Base-by-base conservation (phyloP, 2,329 filamentous ascomycete genomes). In the Aspergillus cejpii region DNA sequence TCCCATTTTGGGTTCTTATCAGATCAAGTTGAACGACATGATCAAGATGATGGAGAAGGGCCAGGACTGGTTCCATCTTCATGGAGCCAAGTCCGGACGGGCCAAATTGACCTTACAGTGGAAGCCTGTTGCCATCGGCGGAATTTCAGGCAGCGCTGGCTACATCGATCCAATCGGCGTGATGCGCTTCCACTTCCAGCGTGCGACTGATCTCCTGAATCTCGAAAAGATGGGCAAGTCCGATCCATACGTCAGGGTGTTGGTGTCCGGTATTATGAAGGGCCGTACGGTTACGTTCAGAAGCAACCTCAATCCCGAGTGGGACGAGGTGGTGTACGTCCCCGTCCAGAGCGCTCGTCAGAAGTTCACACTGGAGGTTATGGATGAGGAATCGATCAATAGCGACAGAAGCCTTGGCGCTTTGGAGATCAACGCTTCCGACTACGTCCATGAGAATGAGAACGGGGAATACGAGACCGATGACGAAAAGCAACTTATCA, bases 181-280 rank as follows among this genome's bases (percentile, higher is more conserved):
- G 17, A 87, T 97, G 81, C 84, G 92, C 51, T 76, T 98, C 54
- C 90, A 98, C 67, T 91, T 97, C 74, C 80, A 87, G 70, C 83
- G 80, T 59, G 92, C 88, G 23, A 79, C 76, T 39, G 81, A 90
- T 57, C 77, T 98, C 34, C 86, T 89, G 48, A 98, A 98, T 65
- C 78, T 96, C 42, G 92, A 98, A 68, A 87, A 88, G 2, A 80
- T 98, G 66, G 92, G 92, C 68, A 97, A 97, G 69, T 97, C 92
- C 1, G 94, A 98, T 66, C 88, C 92, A 0, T 98, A 98, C 59
- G 87, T 83, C 17, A 84, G 91, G 33, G 85, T 97, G 1, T 69
- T 96, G 42, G 77, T 96, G 6, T 95, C 90, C 38, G 91, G 92
- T 37, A 82, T 97, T 45, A 85, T 92, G 62, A 94, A 91, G 66